phyloP scores from a whole-genome alignment of 768 basidiomycete genomes.

The Vishniacozyma victoriae region DNA sequence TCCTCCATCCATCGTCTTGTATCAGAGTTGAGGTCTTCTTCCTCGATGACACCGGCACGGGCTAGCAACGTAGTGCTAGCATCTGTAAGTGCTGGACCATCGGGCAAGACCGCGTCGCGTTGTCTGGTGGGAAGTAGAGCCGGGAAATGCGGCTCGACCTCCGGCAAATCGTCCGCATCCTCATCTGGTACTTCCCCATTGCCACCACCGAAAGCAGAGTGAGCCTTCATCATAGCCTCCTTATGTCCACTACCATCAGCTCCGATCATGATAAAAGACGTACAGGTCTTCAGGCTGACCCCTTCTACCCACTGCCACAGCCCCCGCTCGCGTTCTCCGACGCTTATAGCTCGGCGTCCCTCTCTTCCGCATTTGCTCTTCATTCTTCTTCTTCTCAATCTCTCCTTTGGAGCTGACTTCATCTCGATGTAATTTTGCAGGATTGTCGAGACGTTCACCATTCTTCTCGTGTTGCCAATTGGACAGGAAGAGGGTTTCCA shows the following conservation, averaged over 20 bases:
- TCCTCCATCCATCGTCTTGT: slow-evolving; percentile 7
- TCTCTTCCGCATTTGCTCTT: slow-evolving; percentile 6
- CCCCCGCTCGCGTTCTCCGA: slow-evolving; percentile 28
- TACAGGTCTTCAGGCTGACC: slow-evolving; percentile 18
- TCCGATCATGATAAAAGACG: not conserved
- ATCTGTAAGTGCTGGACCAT: slow-evolving; percentile 5
- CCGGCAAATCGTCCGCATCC: not conserved
- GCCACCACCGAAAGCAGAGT: slow-evolving; percentile 29
- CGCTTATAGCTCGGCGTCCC: slow-evolving; percentile 30
- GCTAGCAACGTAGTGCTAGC: slow-evolving; percentile 17
- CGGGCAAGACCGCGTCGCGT: not conserved
- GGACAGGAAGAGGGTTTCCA: slow-evolving; percentile 58
- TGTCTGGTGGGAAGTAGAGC: not conserved
- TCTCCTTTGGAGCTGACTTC: slow-evolving; percentile 27
- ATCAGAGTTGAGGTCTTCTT: slow-evolving; percentile 31
- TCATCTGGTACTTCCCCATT: slow-evolving; percentile 21
- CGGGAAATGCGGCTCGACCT: not conserved
- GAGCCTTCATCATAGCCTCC: slow-evolving; percentile 25
- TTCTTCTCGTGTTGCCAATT: slow-evolving; percentile 43
- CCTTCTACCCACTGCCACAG: slow-evolving; percentile 8
- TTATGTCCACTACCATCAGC: slow-evolving; percentile 12
- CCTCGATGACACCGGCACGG: slow-evolving; percentile 26
- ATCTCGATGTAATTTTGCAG: slow-evolving; percentile 18
- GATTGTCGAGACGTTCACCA: slow-evolving; percentile 23
- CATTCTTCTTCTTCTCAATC: slow-evolving; percentile 24